Conservation (phyloP, 2,329 filamentous ascomycete genomes). For the Pseudomassariella vexata region DNA sequence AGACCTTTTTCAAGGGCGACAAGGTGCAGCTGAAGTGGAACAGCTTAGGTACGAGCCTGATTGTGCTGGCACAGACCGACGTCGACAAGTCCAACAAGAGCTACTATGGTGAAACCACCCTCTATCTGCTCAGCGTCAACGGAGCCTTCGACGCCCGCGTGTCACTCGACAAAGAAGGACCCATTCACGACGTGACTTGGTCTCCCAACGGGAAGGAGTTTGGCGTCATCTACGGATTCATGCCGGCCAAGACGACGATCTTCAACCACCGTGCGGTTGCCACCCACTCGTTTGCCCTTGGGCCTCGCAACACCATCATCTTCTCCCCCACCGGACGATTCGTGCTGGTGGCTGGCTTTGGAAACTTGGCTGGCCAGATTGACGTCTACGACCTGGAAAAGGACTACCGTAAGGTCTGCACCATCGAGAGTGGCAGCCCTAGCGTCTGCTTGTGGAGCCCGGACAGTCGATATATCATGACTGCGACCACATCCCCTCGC, state of each 20-base stretch:
- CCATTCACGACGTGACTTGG: constrained; percentile 98
- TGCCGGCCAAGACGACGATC: constrained; percentile 98
- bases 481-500: constrained; percentile 93
- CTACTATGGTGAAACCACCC: constrained; percentile 97
- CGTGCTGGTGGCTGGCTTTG: constrained; percentile 90
- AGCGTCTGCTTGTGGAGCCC: constrained; percentile 97
- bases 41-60: constrained; percentile 78
- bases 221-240: constrained; percentile 94
- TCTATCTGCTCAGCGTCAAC: constrained; percentile 89
- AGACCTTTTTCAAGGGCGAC: constrained; percentile 99
- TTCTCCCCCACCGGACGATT: constrained; percentile 95
- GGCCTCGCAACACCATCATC: constrained; percentile 86
- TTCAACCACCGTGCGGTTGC: constrained; percentile 86
- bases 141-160: constrained; percentile 91
- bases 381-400: constrained; percentile 96
- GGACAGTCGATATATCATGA: constrained; percentile 91
- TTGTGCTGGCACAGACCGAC: constrained; percentile 94
- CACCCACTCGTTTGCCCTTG: constrained; percentile 79
- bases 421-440: constrained; percentile 91
- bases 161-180: constrained; percentile 90
- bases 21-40: constrained; percentile 99
- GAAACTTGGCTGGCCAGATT: constrained; percentile 94
- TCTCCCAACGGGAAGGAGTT: constrained; percentile 97
- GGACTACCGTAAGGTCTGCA: constrained; percentile 86
- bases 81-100: constrained; percentile 98